A percentile compares a stretch with the other conserved stretches of the same genome.
These are phyloP conservation scores for Fusarium illudens DNA, from an alignment of 2,329 filamentous ascomycete species.

Conservation along the genomic window DNA sequence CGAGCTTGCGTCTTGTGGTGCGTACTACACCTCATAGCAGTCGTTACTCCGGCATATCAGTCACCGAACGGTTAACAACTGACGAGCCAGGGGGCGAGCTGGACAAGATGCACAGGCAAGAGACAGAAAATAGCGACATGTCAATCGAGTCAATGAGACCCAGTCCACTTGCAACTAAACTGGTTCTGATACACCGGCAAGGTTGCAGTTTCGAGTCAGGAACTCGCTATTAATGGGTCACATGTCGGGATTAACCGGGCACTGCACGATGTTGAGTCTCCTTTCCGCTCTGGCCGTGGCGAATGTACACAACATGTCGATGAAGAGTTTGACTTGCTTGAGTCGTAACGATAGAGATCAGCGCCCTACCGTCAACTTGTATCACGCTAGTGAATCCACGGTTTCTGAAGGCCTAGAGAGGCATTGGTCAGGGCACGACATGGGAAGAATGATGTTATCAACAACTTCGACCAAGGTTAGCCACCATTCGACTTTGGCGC, in stretches of 20 bases:
- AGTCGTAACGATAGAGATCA: not conserved
- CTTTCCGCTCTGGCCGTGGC: not conserved
- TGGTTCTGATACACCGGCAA: not conserved
- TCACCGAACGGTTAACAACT: not conserved
- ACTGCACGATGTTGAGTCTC: not conserved
- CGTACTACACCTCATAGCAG: too few species aligned
- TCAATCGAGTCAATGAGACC: not conserved
- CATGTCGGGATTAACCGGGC: not conserved
- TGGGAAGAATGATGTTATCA: not conserved
- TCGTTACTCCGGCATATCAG: too few species aligned
- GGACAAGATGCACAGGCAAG: not conserved
- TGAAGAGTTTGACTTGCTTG: not conserved
- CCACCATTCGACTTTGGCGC: not conserved
- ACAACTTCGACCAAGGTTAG: not conserved
- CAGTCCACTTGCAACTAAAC: not conserved
- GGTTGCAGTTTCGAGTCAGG: not conserved
- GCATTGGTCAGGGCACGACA: not conserved
- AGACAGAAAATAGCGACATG: not conserved
- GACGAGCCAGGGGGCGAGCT: not conserved
- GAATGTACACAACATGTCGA: not conserved
- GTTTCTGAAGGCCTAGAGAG: not conserved
- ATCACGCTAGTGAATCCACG: not conserved
- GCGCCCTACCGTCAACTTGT: not conserved
- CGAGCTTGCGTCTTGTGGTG: not conserved
- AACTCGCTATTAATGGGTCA: not conserved